phyloP scores from a whole-genome alignment of 1,139 yeast genomes.

The Sugiyamaella pinicola region DNA sequence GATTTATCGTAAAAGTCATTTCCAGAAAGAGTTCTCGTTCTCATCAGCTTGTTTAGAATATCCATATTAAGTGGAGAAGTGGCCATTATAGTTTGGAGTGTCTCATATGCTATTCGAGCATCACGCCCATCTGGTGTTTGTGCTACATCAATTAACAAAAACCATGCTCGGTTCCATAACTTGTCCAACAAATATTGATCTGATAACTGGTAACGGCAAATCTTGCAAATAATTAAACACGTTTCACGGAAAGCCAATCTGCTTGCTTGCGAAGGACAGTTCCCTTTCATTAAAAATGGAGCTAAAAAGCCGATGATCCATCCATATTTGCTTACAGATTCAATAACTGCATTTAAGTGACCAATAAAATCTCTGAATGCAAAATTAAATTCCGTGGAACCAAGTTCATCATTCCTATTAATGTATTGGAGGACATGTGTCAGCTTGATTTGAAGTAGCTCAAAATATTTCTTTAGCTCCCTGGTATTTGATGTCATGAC shows the following conservation, averaged over 20 bases:
- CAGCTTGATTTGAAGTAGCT: constrained; percentile 28
- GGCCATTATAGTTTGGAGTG: constrained; percentile 29
- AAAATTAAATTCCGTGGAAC: constrained; percentile 29
- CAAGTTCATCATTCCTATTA: constrained; percentile 19
- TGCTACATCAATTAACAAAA: constrained; percentile 30
- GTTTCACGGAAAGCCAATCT: constrained; percentile 20
- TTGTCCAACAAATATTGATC: constrained; percentile 23
- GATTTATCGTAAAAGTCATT: constrained; percentile 22
- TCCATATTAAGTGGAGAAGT: constrained; percentile 20
- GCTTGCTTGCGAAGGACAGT: constrained; percentile 16
- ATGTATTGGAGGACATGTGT: constrained; percentile 24
- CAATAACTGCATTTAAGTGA: constrained; percentile 31
- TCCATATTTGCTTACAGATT: constrained; percentile 24
- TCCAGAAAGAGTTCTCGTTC: constrained; percentile 25
- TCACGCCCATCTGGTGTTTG: constrained; percentile 18
- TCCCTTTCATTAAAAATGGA: constrained; percentile 28
- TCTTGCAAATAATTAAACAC: constrained; percentile 8
- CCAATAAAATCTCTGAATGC: constrained; percentile 40
- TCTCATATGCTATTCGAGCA: constrained; percentile 28
- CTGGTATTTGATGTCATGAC: background rate
- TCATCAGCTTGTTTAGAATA: constrained; percentile 26
- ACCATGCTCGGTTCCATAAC: constrained; percentile 32
- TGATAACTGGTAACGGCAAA: constrained; percentile 14
- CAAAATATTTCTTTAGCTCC: constrained; percentile 27
- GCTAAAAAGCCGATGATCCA: constrained; percentile 30